Evolutionary conservation across 371 early-diverging fungal genomes (phyloP).

Genomic region (Rhizomucor miehei): DNA sequence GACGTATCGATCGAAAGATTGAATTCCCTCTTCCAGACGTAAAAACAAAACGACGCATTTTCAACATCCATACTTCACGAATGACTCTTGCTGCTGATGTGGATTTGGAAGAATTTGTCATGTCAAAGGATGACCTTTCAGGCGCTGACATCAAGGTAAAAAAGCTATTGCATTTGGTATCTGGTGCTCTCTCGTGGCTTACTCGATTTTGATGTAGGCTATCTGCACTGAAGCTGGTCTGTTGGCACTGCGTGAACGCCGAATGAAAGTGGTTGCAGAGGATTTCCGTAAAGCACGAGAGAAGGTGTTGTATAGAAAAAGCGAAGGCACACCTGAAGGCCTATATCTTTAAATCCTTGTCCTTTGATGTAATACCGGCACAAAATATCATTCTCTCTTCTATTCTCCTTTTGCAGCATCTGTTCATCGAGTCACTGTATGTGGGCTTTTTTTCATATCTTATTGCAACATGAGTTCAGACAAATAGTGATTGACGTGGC

Average conservation of each 20-base stretch:
- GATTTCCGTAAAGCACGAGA: constrained; percentile 99
- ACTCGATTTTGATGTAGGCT: constrained; percentile 58
- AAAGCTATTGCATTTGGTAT: neutral
- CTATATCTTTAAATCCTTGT: constrained; percentile 68
- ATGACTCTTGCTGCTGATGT: constrained; percentile 99
- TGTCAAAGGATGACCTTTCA: constrained; percentile 98
- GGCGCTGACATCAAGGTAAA: constrained; percentile 99
- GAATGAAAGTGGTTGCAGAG: constrained; percentile 98
- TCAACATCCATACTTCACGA: constrained; percentile 97
- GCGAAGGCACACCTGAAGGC: constrained; percentile 98
- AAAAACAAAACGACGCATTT: constrained; percentile 98
- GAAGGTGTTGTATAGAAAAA: constrained; percentile 98
- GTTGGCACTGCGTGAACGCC: constrained; percentile 97
- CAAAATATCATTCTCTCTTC: too few species aligned
- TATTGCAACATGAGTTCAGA: too few species aligned
- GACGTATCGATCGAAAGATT: constrained; percentile 99
- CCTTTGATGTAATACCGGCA: too few species aligned
- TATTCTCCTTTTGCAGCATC: too few species aligned
- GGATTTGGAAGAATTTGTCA: constrained; percentile 97
- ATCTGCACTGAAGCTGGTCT: constrained; percentile 99
- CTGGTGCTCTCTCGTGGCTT: neutral
- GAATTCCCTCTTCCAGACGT: constrained; percentile 99
- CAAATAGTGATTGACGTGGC: too few species aligned
- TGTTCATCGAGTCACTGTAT: too few species aligned
- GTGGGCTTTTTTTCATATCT: too few species aligned